phyloP scores from a whole-genome alignment of 1,139 yeast species.

The Sugiyamaella castrensis region DNA sequence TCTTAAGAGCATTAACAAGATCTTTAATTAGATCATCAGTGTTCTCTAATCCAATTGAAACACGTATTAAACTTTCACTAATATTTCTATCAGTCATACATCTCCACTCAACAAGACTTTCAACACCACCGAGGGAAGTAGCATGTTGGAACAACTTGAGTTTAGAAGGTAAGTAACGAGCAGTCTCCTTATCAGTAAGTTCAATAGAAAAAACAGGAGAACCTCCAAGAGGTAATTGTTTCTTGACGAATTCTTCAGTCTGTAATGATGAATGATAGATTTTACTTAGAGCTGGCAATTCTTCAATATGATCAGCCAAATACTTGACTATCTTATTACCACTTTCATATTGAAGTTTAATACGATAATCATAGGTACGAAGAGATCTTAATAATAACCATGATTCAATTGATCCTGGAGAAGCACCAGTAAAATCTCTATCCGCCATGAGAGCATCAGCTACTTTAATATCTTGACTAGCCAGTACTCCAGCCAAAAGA shows the following conservation, averaged over 20 bases:
- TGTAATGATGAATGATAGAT: slow-evolving; percentile 77
- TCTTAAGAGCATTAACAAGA: slow-evolving; percentile 45
- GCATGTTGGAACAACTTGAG: slow-evolving; percentile 80
- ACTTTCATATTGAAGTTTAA: slow-evolving; percentile 59
- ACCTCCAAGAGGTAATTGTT: slow-evolving; percentile 64
- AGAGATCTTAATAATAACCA: slow-evolving; percentile 72
- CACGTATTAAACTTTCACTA: slow-evolving; percentile 56
- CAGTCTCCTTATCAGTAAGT: slow-evolving; percentile 50
- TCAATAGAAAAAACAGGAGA: slow-evolving; percentile 75
- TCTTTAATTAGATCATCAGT: slow-evolving; percentile 70
- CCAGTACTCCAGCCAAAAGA: slow-evolving; percentile 73
- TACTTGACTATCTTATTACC: slow-evolving; percentile 62
- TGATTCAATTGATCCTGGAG: slow-evolving; percentile 72
- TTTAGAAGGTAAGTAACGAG: slow-evolving; percentile 62
- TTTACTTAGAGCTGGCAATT: slow-evolving; percentile 49
- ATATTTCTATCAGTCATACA: slow-evolving; percentile 65
- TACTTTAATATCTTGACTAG: slow-evolving; percentile 52
- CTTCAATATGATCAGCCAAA: slow-evolving; percentile 48
- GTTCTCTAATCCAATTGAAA: slow-evolving; percentile 78
- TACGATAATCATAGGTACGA: slow-evolving; percentile 72
- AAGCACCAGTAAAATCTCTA: slow-evolving; percentile 70
- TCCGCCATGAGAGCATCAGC: slow-evolving; percentile 53
- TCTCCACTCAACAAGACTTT: slow-evolving; percentile 89
- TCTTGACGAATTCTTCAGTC: slow-evolving; percentile 55
- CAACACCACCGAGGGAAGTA: slow-evolving; percentile 92